Base-by-base conservation (phyloP, 257 asterid species). In the Echites panduratus region DNA sequence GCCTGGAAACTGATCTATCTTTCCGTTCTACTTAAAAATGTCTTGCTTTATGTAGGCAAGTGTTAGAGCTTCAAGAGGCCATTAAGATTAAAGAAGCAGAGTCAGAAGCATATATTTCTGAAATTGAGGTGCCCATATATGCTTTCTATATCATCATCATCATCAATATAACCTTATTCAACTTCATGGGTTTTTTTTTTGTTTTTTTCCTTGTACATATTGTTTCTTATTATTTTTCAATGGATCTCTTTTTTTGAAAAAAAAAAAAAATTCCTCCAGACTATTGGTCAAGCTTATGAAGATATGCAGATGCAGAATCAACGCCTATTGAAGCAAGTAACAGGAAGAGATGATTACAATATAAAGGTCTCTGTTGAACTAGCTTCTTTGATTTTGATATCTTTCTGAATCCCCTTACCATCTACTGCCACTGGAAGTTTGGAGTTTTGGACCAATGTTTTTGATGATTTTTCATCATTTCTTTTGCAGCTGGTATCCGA, bases 221-320 rank as follows among this genome's bases (percentile, higher is more conserved):
- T 72, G 13, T 70, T 66, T 17, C 22, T 50, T 50, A 50, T 17
- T 50, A 16, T 65, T 59, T 70, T 71, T n/a, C 77, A 70, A 43
- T 48, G 53, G n/a, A 26, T 17, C 8, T 4, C 38, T 4, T 69
- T 47, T 53, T 59, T 40, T n/a, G n/a, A n/a, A n/a, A n/a, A 1
- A 0, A 49, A n/a, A 3, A 7, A 1, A 22, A 1, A 3, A 32
- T 3, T 58, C 57, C 73, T 74, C 35, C 90, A 94, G 99, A 94
- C 97, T 59, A 92, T 94, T 79, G 99, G 99, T 77, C 99, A 94
- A 88, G 93, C 99, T 77, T 94, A 91, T 65, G 99, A 94, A 82
- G 99, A 94, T 78, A 91, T 94, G 99, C 97, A 88, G 89, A 83
- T 92, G 73, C 99, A 94, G 81, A 88, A 94, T 76, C 99, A 94